Percentiles rank a stretch among this genome's conserved stretches.
These are phyloP conservation scores for Chaetothyriales sp. DNA, from an alignment of 2,329 filamentous ascomycete species.

Conservation along the genomic window DNA sequence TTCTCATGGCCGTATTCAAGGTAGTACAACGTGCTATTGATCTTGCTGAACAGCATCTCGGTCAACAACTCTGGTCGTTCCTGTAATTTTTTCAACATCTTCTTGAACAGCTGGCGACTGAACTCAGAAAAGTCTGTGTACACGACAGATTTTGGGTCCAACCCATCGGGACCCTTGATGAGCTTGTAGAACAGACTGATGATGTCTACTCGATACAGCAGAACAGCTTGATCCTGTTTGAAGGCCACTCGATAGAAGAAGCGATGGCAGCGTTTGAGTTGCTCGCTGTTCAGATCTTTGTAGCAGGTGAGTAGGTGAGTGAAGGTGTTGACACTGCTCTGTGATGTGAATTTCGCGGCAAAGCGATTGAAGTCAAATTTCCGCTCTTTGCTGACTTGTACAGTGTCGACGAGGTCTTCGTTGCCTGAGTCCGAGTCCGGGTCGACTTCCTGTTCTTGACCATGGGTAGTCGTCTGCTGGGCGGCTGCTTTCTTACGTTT, in stretches of 20 bases:
- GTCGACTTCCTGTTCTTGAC: conserved; percentile 36
- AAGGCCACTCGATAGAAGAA: conserved; percentile 91
- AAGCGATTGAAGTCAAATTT: conserved; percentile 91
- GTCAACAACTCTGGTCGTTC: conserved; percentile 73
- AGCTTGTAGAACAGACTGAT: conserved; percentile 76
- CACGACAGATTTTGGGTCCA: conserved; percentile 50
- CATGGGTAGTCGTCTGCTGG: conserved; percentile 22
- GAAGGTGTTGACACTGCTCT: conserved; percentile 80
- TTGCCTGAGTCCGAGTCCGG: conserved; percentile 46
- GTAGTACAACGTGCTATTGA: conserved; percentile 65
- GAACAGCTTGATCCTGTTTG: conserved; percentile 79
- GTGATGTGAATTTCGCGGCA: conserved; percentile 61
- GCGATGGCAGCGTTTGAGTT: conserved; percentile 81
- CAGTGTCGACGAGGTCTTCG: conserved; percentile 58
- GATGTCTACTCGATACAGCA: conserved; percentile 84
- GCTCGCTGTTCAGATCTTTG: conserved; percentile 58
- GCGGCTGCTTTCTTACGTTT: conserved; percentile 52
- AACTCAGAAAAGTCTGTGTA: conserved; percentile 89
- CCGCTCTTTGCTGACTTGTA: conserved; percentile 60
- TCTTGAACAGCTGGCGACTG: conserved; percentile 65
- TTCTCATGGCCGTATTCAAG: conserved; percentile 83
- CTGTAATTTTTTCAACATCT: conserved; percentile 69
- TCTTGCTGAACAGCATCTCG: conserved; percentile 91
- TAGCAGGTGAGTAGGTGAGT: conserved; percentile 66
- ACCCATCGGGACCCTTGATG: conserved; percentile 70